Percentiles rank a stretch among this genome's conserved stretches.
Evolutionary conservation across 768 basidiomycete species (phyloP).

Genomic region (Kwoniella dendrophila): DNA sequence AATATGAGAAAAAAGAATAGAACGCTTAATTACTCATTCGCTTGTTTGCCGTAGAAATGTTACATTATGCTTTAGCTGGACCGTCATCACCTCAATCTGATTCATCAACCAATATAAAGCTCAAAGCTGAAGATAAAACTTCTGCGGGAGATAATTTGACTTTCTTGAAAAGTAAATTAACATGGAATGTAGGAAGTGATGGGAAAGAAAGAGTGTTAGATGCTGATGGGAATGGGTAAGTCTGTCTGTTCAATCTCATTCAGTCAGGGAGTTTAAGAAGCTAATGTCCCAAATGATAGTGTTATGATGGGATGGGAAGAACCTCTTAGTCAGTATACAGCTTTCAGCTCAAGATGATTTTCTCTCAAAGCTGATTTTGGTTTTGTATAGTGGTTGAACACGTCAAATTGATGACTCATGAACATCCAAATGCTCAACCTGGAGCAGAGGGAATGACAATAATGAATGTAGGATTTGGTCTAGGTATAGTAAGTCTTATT

Average conservation of each 20-base stretch:
- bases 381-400: slow-evolving; percentile 70
- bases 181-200: slow-evolving; percentile 68
- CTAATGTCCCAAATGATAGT: slow-evolving; percentile 18
- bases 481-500: slow-evolving; percentile 67
- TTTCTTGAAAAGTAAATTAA: slow-evolving; percentile 72
- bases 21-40: too few relatives aligned
- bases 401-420: slow-evolving; percentile 66
- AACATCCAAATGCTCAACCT: slow-evolving; percentile 57
- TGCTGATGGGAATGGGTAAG: slow-evolving; percentile 63
- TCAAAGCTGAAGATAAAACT: slow-evolving; percentile 50
- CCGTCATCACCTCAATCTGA: slow-evolving; percentile 28
- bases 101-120: slow-evolving; percentile 32
- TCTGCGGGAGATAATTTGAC: slow-evolving; percentile 56
- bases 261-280: neutral
- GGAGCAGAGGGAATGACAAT: slow-evolving; percentile 62
- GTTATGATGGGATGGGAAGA: slow-evolving; percentile 99
- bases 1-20: too few relatives aligned
- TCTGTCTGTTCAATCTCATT: neutral
- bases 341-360: neutral
- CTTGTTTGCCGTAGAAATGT: slow-evolving; percentile 54
- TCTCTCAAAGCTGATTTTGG: slow-evolving; percentile 22
- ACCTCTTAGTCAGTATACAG: slow-evolving; percentile 65
- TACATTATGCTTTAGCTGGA: slow-evolving; percentile 48
- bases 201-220: slow-evolving; percentile 84
- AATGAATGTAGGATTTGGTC: slow-evolving; percentile 89